These are phyloP conservation scores for Diaporthe humulicola DNA, from an alignment of 2,329 filamentous ascomycete species.

Conservation along the genomic window DNA sequence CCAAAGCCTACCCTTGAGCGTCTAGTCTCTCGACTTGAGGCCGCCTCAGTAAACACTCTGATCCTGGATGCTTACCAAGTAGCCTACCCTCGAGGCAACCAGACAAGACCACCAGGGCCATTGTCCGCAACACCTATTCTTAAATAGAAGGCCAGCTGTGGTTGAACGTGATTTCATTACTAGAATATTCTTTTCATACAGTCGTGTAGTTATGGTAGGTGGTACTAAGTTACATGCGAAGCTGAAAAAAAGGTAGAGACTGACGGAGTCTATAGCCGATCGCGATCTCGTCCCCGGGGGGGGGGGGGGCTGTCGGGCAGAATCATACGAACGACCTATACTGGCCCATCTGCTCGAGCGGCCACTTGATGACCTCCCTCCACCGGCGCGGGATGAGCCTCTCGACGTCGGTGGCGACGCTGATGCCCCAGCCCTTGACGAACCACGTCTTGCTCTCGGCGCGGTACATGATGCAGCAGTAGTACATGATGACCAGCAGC, in stretches of 20 bases:
- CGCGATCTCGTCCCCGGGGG: neutral
- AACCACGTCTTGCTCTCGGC: constrained; percentile 43
- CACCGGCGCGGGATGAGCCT: constrained; percentile 31
- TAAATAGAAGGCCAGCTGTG: no score
- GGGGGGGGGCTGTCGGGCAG: neutral
- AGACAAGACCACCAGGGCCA: neutral
- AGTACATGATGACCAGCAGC: constrained; percentile 43
- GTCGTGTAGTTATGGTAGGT: neutral
- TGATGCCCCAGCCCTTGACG: constrained; percentile 35
- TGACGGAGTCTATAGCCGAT: constrained; percentile 20
- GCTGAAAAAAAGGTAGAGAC: constrained; percentile 18
- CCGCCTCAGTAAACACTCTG: no score
- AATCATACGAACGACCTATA: constrained; percentile 3
- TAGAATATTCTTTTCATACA: constrained; percentile 16
- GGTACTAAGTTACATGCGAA: constrained; percentile 26
- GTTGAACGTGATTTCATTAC: neutral
- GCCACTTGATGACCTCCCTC: constrained; percentile 34
- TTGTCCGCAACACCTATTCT: neutral
- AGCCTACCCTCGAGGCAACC: neutral
- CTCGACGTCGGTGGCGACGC: constrained; percentile 18
- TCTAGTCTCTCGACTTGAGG: no score
- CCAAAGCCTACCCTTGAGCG: no score
- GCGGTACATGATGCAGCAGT: constrained; percentile 43
- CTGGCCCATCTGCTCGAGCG: constrained; percentile 33
- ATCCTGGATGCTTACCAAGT: no score